Evolutionary conservation across 2,329 filamentous ascomycete species (phyloP).

Genomic region (Fusarium burgessii): DNA sequence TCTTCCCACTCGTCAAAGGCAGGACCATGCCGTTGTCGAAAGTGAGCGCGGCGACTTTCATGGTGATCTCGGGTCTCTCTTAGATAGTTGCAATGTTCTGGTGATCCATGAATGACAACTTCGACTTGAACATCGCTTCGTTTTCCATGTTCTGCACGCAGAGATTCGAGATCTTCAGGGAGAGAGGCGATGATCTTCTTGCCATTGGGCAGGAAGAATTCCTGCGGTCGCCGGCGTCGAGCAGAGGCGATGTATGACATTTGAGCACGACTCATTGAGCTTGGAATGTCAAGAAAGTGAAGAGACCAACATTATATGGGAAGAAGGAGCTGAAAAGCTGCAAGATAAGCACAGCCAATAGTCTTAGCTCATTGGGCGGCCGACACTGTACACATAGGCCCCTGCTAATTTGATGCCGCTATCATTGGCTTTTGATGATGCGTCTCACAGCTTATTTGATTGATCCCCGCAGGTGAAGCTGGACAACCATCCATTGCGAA

Average conservation of each 20-base stretch:
- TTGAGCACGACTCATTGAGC: not conserved
- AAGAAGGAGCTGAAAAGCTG: constrained; percentile 25
- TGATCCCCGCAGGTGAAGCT: constrained; percentile 18
- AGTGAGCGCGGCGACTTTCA: constrained; percentile 57
- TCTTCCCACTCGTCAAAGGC: constrained; percentile 68
- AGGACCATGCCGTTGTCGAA: constrained; percentile 62
- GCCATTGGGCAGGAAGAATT: constrained; percentile 68
- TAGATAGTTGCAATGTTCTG: constrained; percentile 60
- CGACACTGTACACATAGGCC: constrained; percentile 25
- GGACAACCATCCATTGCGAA: constrained; percentile 8
- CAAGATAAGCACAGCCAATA: constrained; percentile 31
- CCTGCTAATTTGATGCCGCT: constrained; percentile 35
- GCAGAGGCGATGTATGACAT: constrained; percentile 42
- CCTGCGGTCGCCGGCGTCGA: constrained; percentile 57
- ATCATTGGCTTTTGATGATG: constrained; percentile 43
- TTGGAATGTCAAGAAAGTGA: constrained; percentile 5
- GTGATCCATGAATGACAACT: constrained; percentile 68
- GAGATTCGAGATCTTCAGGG: constrained; percentile 64
- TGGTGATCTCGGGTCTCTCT: constrained; percentile 65
- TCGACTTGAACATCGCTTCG: constrained; percentile 59
- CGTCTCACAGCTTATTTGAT: constrained; percentile 36
- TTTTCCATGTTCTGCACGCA: constrained; percentile 59
- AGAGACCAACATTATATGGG: constrained; percentile 5
- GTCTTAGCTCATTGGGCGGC: constrained; percentile 31
- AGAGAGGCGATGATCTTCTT: constrained; percentile 67